Evolutionary conservation across 2,329 filamentous ascomycete genomes (phyloP), one percentile per base, ranked within the genome.

Genomic region (Sordariomycetes sp.): DNA sequence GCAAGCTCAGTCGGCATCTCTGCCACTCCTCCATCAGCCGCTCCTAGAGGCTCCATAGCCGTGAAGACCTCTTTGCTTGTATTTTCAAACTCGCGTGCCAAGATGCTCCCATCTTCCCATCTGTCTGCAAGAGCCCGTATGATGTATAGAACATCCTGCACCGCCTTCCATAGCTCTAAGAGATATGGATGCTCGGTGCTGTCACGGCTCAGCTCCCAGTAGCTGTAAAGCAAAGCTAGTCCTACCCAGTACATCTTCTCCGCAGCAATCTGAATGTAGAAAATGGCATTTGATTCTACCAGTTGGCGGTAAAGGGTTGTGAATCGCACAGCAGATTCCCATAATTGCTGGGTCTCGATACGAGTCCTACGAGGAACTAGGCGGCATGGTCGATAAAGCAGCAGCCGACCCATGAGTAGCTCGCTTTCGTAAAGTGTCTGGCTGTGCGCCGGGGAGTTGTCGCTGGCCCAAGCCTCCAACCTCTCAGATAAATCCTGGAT

Each of bases 171-270:
- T 6, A 47, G 38, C 29, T 46, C 40, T 1, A 43, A 26, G 10
- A 32, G 36, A 7, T 34, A 27, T 12, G 39, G 32, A 5, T 24
- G n/a, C 12, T 17, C 32, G 10, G 6, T 10, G 2, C 10, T 9
- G 5, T 23, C 18, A 8, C 26, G 23, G n/a, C 27, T 33, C 9
- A 48, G 39, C 18, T 30, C 25, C 43, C 46, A 45, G 25, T 42
- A 48, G 33, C 42, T 43, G 33, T 46, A 41, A n/a, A 48, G 34
- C 12, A 46, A 30, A 2, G 40, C 39, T 3, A 48, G 33, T 1
- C 44, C 44, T 9, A 41, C 42, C 46, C 46, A 48, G 34, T 47
- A 48, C 2, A 45, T 40, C 36, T 48, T 48, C 26, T 47, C 46
- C 12, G 40, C 46, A 8, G 43, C 44, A 19, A 48, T 42, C 28